Percentiles rank a stretch among this genome's conserved stretches.
Evolutionary conservation across 768 basidiomycete genomes (phyloP).

Genomic region (Mycena albidolilacea): DNA sequence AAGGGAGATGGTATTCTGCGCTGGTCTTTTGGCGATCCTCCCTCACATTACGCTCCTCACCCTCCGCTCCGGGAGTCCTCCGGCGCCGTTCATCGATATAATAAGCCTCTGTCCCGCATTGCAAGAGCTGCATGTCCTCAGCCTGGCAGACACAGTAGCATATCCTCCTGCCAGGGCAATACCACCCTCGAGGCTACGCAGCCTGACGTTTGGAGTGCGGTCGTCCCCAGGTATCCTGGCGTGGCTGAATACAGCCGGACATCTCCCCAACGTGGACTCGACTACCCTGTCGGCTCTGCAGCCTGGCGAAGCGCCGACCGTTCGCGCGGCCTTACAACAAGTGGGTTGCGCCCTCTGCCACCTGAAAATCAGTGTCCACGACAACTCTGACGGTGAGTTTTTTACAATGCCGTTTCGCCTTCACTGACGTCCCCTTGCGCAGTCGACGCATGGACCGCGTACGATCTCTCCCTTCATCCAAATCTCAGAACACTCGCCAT

Average conservation of each 20-base stretch:
- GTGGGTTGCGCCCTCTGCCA: not conserved
- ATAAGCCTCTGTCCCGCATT: not conserved
- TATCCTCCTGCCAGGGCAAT: not conserved
- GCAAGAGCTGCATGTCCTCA: not conserved
- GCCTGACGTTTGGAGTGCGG: not conserved
- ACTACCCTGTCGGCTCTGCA: not conserved
- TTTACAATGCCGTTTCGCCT: not conserved
- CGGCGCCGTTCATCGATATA: not conserved
- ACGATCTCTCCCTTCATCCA: not conserved
- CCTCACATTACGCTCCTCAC: not conserved
- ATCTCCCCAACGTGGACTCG: not conserved
- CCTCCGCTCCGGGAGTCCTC: not conserved
- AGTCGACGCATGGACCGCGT: not conserved
- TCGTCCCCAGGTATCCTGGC: not conserved
- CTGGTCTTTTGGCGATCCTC: not conserved
- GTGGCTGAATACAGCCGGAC: not conserved
- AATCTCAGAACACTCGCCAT: not conserved
- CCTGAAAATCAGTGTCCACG: not conserved
- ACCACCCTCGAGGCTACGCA: not conserved
- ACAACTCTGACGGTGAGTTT: not conserved
- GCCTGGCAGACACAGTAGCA: too few species aligned
- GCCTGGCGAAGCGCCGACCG: not conserved
- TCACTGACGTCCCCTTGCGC: not conserved
- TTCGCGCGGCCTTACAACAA: not conserved
- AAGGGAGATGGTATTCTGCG: too few species aligned